Conservation (phyloP, 1,284 basidiomycete species). For the Ganoderma lingzhi region DNA sequence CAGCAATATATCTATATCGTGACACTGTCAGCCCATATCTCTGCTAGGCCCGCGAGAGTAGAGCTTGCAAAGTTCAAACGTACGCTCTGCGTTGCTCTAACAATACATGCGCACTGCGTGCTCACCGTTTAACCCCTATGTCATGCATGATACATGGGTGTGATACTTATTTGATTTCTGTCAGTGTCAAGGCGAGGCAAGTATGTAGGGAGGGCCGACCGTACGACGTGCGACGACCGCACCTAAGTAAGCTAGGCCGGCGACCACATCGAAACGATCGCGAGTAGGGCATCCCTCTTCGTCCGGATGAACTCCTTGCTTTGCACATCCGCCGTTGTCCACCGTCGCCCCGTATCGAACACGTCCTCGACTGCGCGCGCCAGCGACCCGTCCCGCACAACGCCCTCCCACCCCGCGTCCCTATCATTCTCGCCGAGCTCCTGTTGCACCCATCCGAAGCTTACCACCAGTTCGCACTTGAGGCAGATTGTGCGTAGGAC, state of each 20-base stretch:
- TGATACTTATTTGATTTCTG: not conserved
- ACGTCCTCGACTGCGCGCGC: constrained; percentile 43
- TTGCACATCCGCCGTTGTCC: constrained; percentile 17
- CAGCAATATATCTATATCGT: constrained; percentile 23
- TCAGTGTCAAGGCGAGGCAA: not conserved
- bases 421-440: constrained; percentile 39
- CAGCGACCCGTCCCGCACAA: constrained; percentile 46
- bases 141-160: not conserved
- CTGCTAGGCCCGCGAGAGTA: not conserved
- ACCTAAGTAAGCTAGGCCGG: not conserved
- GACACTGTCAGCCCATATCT: constrained; percentile 8
- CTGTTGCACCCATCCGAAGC: constrained; percentile 55
- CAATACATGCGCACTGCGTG: not conserved
- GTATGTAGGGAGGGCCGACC: not conserved
- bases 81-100: not conserved
- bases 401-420: constrained; percentile 55
- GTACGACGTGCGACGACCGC: not conserved
- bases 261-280: constrained; percentile 31
- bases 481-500: constrained; percentile 37
- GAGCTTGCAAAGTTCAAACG: not conserved
- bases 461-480: constrained; percentile 56
- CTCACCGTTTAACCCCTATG: not conserved
- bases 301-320: constrained; percentile 22
- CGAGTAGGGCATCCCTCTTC: constrained; percentile 29
- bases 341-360: constrained; percentile 34